A percentile compares a stretch with the other conserved stretches of the same genome.
Conservation (phyloP, 2,329 filamentous ascomycete genomes). For the Monascus ruber region DNA sequence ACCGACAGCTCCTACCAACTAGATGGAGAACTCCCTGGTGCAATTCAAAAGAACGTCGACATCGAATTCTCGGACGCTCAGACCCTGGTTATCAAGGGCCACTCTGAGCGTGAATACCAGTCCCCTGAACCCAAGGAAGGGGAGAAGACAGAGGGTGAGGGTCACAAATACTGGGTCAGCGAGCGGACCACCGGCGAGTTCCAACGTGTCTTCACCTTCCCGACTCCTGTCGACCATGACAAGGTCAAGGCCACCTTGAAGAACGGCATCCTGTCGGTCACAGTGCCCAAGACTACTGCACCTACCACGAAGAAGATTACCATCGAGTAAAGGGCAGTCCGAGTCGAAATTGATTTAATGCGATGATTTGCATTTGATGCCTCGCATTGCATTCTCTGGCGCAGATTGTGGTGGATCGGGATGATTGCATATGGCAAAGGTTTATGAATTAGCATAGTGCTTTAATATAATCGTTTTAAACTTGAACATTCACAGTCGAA, state of each 20-base stretch:
- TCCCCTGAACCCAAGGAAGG: slow-evolving; percentile 22
- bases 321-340: slow-evolving; percentile 37
- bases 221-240: slow-evolving; percentile 47
- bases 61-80: slow-evolving; percentile 39
- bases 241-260: slow-evolving; percentile 50
- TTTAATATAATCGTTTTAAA: too few species aligned
- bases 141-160: slow-evolving; percentile 19
- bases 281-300: slow-evolving; percentile 45
- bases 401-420: too few species aligned
- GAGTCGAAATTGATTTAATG: neutral
- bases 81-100: slow-evolving; percentile 37
- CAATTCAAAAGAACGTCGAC: slow-evolving; percentile 34
- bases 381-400: too few species aligned
- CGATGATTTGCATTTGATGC: too few species aligned
- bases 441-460: too few species aligned
- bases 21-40: slow-evolving; percentile 39
- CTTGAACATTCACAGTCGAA: too few species aligned
- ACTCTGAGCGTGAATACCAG: slow-evolving; percentile 26
- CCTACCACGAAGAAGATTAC: slow-evolving; percentile 41
- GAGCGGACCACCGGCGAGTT: slow-evolving; percentile 51
- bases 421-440: too few species aligned
- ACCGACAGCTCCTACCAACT: slow-evolving; percentile 33
- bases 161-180: slow-evolving; percentile 46
- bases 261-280: slow-evolving; percentile 47
- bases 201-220: slow-evolving; percentile 49